Percentiles rank a stretch among this genome's conserved stretches.
Conservation (phyloP, 305 asterid genomes). For the Fraxinus latifolia region DNA sequence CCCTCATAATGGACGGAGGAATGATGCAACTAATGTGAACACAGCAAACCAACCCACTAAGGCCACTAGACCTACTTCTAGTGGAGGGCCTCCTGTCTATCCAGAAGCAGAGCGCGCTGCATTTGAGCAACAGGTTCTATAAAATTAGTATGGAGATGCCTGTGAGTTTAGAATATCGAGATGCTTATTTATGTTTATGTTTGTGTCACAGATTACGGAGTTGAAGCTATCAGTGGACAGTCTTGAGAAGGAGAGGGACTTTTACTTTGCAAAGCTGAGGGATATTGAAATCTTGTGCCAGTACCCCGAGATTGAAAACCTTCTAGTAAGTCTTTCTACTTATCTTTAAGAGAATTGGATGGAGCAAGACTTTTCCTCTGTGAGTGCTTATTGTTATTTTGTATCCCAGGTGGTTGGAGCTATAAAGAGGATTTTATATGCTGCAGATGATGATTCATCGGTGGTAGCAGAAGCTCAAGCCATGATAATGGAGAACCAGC, state of each 20-base stretch:
- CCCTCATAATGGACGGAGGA: slow-evolving; percentile 46
- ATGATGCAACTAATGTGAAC: slow-evolving; percentile 43
- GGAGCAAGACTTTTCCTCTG: not conserved
- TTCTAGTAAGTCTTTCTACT: slow-evolving; percentile 39
- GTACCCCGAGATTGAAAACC: slow-evolving; percentile 60
- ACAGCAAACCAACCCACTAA: slow-evolving; percentile 46
- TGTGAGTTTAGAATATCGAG: slow-evolving; percentile 1
- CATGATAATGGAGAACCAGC: slow-evolving; percentile 45
- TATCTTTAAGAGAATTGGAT: not conserved
- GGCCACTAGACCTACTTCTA: slow-evolving; percentile 58
- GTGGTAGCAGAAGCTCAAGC: slow-evolving; percentile 75
- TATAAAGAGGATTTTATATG: slow-evolving; percentile 61
- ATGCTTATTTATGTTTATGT: slow-evolving; percentile 16
- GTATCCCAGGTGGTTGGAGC: slow-evolving; percentile 59
- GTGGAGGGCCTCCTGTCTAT: slow-evolving; percentile 52
- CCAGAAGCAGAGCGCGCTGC: slow-evolving; percentile 55
- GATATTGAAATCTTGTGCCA: slow-evolving; percentile 84
- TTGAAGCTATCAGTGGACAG: slow-evolving; percentile 76
- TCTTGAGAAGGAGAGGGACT: slow-evolving; percentile 89
- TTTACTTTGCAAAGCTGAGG: slow-evolving; percentile 82
- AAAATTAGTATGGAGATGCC: not conserved
- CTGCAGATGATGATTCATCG: slow-evolving; percentile 64
- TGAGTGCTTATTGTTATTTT: not conserved
- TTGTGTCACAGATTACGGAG: slow-evolving; percentile 60
- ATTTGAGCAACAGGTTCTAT: slow-evolving; percentile 65